Evolutionary conservation across 2,329 filamentous ascomycete species (phyloP), one percentile per base, ranked within the genome.

Genomic region (Annulohypoxylon truncatum): DNA sequence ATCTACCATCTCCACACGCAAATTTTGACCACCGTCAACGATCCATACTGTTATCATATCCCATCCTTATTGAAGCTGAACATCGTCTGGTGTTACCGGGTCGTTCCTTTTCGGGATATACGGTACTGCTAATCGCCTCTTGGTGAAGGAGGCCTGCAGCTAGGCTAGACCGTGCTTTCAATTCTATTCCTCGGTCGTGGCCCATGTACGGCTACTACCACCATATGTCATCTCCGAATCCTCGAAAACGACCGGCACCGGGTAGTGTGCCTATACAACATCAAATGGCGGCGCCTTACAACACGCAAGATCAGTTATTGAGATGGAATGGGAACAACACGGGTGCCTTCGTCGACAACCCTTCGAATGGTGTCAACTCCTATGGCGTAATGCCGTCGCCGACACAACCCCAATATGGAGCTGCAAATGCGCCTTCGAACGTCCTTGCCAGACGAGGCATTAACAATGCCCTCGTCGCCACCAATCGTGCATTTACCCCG

Each of bases 391-490:
- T 77, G 46, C 68, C 73, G 26, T 61, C 76, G 48, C 67, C 72
- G 31, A 74, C 78, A 35, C 74, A 81, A 42, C 64, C 76, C 64
- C 79, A 72, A 77, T 77, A 70, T 68, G 72, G 69, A 73, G 71
- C 68, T 61, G 71, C 68, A 60, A 42, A 65, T 67, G 42, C 79
- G 18, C 77, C 82, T 55, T 84, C 82, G 66, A 85, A 83, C 61
- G 82, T 83, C 6, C 80, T 88, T 71, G 82, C 89, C 68, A 81
- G 84, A 67, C 79, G 84, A 72, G 79, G 83, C 63, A 82, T 82
- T 72, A 87, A 84, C 68, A 82, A 82, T 33, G 82, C 82, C 12
- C 77, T 89, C 31, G 80, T 84, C 44, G 80, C 75, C 22, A 64
- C 74, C 10, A 75, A 68, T 50, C 74, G 74, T 46, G 58, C 71